Evolutionary conservation across 768 basidiomycete genomes (phyloP), one percentile per base, ranked within the genome.

Genomic region (Tubosaeta brunneosetosa): DNA sequence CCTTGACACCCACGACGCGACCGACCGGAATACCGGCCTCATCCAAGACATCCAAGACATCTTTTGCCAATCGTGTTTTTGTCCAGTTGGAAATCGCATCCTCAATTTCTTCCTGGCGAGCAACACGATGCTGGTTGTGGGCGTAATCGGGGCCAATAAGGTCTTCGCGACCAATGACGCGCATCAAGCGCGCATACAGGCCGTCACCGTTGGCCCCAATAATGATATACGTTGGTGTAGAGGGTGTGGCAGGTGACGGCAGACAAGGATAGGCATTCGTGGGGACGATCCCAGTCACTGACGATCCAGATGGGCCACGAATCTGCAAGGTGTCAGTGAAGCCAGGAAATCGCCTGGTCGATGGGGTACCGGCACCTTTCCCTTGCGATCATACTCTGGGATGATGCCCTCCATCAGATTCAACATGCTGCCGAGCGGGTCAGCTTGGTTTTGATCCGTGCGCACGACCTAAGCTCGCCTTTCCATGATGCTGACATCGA

Each of bases 381-480:
- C 79, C 64, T 84, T 86, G 49, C 85, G 81, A 62, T 86, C 84
- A 51, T 84, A 86, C 66, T 85, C 86, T 11, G 86, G 86, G 44
- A 86, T 81, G 53, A 88, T 80, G 3, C 86, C 85, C 60, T 87
- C 86, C 86, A 86, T 88, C 44, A 86, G 67, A 60, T 86, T 88
- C 4, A 87, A 67, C 85, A 87, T 86, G 60, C 85, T 87, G 10
- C 33, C 25, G 42, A 13, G 49, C 14, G 16, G 42, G 31, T 46
- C 44, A 33, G 27, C 14, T 17, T 19, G 47, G 14, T 14, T 5
- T 26, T 1, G 4, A 33, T 13, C 11, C 4, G 17, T 37, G 7
- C 11, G 3, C 16, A 14, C 25, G 36, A 14, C 12, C 3, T 22
- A 11, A 14, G 40, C 61, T 41, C 44, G 78, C 85, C 85, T 86